Percentiles rank a stretch among this genome's conserved stretches.
Conservation (phyloP, 208 protist genomes). For the Jaenimonas drosophilae region DNA sequence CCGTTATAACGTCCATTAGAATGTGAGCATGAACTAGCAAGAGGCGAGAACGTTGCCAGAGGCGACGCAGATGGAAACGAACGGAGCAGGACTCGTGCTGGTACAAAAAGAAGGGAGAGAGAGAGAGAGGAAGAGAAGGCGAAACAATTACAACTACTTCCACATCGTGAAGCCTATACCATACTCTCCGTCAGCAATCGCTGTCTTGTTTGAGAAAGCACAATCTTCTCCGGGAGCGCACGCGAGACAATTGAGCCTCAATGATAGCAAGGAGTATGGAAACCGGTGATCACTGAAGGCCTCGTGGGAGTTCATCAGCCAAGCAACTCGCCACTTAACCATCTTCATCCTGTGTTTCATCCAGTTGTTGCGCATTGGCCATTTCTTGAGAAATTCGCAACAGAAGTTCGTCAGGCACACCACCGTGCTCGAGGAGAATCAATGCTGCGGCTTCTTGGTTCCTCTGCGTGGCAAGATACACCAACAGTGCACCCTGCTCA, state of each 20-base stretch:
- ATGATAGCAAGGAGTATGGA: background rate
- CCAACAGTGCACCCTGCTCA: constrained; percentile 47
- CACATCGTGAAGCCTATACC: no score
- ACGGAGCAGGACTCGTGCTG: background rate
- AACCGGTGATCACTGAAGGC: constrained; percentile 1
- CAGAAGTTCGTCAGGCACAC: constrained; percentile 38
- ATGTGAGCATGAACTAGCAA: background rate
- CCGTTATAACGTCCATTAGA: constrained; percentile 12
- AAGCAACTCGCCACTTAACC: background rate
- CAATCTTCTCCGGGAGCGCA: no score
- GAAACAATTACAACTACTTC: constrained; percentile 2
- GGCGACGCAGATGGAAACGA: background rate
- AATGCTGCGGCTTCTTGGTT: constrained; percentile 75
- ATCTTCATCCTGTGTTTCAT: no score
- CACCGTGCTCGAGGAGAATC: constrained; percentile 64
- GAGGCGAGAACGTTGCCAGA: background rate
- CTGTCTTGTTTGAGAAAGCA: no score
- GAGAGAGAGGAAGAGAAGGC: background rate
- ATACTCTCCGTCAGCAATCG: no score
- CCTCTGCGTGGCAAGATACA: constrained; percentile 52
- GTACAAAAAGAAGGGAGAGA: constrained; percentile 4
- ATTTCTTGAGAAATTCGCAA: constrained; percentile 20
- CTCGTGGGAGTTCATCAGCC: background rate
- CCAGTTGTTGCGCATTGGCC: no score
- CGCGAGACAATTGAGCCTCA: background rate